Percentiles rank a stretch among this genome's conserved stretches.
Conservation (phyloP, 352 stramenopile genomes). For the Pythium dissimile region DNA sequence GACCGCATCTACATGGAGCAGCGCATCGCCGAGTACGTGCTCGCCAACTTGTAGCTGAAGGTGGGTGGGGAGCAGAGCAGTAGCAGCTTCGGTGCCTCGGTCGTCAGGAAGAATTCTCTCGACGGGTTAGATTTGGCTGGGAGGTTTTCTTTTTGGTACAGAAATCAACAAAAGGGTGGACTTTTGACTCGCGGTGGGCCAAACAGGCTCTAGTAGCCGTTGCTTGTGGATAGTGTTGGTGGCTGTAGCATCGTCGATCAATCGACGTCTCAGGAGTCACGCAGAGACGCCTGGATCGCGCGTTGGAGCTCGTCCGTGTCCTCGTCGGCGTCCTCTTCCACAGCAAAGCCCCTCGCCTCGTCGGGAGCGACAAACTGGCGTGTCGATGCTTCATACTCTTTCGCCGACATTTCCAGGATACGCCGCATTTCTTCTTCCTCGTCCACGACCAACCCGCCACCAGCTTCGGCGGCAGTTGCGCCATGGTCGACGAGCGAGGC, state of each 20-base stretch:
- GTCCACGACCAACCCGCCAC: conserved; percentile 16
- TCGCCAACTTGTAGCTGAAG: conserved; percentile 54
- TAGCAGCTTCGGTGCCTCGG: no score
- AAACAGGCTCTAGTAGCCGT: no score
- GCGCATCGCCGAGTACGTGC: conserved; percentile 87
- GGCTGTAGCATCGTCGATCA: neutral
- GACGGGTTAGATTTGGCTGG: no score
- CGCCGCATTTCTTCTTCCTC: conserved; percentile 60
- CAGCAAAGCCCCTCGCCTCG: conserved; percentile 5
- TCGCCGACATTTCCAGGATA: conserved; percentile 55
- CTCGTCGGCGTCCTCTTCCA: conserved; percentile 32
- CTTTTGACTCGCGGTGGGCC: no score
- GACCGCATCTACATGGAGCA: conserved; percentile 96
- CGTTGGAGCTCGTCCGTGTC: conserved; percentile 76
- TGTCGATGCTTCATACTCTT: conserved; percentile 36
- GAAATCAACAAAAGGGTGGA: no score
- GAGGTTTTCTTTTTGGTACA: no score
- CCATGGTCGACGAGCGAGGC: conserved; percentile 42
- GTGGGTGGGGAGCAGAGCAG: neutral
- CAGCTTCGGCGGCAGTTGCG: neutral
- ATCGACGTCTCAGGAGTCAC: conserved; percentile 31
- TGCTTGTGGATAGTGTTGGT: no score
- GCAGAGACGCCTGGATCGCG: conserved; percentile 76
- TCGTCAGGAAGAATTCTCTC: no score
- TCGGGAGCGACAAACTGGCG: neutral